These are phyloP conservation scores for Fraxinus floribunda DNA, from an alignment of 305 asterid genomes.

Conservation along the genomic window DNA sequence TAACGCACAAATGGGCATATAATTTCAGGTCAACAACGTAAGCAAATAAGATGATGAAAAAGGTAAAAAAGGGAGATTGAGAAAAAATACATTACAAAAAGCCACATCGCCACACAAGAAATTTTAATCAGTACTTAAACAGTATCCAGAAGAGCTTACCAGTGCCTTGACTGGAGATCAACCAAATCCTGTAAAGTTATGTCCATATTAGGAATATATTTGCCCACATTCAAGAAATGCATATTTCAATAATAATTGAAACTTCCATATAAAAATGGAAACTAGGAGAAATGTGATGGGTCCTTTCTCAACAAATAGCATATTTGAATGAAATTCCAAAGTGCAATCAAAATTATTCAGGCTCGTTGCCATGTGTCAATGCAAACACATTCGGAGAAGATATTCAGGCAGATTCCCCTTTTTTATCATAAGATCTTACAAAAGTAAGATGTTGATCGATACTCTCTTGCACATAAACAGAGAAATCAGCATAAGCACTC, in stretches of 20 bases:
- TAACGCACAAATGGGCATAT: background rate
- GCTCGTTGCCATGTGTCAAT: background rate
- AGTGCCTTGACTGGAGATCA: conserved; percentile 33
- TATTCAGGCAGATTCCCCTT: background rate
- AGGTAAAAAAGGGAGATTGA: conserved; percentile 7
- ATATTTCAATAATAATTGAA: conserved; percentile 7
- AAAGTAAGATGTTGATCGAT: background rate
- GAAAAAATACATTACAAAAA: background rate
- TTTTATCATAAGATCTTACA: background rate
- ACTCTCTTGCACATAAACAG: background rate
- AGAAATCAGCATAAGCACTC: background rate
- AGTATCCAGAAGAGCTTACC: conserved; percentile 37
- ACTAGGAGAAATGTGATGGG: background rate
- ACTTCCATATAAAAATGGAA: background rate
- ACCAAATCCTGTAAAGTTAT: conserved; percentile 44
- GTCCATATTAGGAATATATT: conserved; percentile 19
- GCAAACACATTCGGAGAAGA: background rate
- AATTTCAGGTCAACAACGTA: background rate
- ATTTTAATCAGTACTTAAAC: background rate
- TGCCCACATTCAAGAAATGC: conserved; percentile 5
- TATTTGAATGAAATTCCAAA: background rate
- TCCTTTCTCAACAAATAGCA: background rate
- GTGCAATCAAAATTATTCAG: conserved; percentile 9
- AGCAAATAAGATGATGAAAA: conserved; percentile 6
- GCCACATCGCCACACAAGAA: conserved; percentile 16